These are phyloP conservation scores for Macrophomina phaseolina DNA, from an alignment of 2,329 filamentous ascomycete genomes.

Conservation along the genomic window DNA sequence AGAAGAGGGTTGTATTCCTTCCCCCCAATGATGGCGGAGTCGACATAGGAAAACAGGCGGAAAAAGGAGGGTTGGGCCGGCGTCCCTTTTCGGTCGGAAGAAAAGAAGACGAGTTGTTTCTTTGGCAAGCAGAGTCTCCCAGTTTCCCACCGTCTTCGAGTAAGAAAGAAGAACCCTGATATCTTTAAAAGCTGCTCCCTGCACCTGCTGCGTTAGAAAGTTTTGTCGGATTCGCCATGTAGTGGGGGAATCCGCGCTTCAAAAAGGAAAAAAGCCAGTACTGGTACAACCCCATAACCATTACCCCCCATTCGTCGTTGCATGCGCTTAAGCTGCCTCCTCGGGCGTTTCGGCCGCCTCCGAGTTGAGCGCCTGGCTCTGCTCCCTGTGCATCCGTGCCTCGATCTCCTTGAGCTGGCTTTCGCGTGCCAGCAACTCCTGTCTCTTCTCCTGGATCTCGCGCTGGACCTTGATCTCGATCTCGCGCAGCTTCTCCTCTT, in stretches of 20 bases:
- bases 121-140: slow-evolving; percentile 20
- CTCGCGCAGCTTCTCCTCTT: slow-evolving; percentile 99
- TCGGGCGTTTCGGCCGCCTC: slow-evolving; percentile 17
- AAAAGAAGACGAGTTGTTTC: not conserved
- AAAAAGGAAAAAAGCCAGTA: slow-evolving; percentile 28
- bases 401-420: slow-evolving; percentile 99
- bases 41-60: slow-evolving; percentile 25
- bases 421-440: slow-evolving; percentile 95
- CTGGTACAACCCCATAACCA: slow-evolving; percentile 25
- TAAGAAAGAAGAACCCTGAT: slow-evolving; percentile 24
- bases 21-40: slow-evolving; percentile 7
- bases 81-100: slow-evolving; percentile 1
- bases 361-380: slow-evolving; percentile 53
- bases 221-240: slow-evolving; percentile 21
- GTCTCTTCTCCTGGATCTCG: slow-evolving; percentile 99
- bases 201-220: slow-evolving; percentile 28
- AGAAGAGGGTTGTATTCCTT: not conserved
- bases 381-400: slow-evolving; percentile 92
- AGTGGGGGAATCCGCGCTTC: slow-evolving; percentile 21
- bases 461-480: slow-evolving; percentile 99
- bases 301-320: slow-evolving; percentile 21
- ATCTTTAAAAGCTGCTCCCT: slow-evolving; percentile 24
- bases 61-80: slow-evolving; percentile 21
- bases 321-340: slow-evolving; percentile 21
- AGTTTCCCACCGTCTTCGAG: slow-evolving; percentile 4